Evolutionary conservation across 208 protist genomes (phyloP).

Genomic region (Acanthamoeba triangularis): DNA sequence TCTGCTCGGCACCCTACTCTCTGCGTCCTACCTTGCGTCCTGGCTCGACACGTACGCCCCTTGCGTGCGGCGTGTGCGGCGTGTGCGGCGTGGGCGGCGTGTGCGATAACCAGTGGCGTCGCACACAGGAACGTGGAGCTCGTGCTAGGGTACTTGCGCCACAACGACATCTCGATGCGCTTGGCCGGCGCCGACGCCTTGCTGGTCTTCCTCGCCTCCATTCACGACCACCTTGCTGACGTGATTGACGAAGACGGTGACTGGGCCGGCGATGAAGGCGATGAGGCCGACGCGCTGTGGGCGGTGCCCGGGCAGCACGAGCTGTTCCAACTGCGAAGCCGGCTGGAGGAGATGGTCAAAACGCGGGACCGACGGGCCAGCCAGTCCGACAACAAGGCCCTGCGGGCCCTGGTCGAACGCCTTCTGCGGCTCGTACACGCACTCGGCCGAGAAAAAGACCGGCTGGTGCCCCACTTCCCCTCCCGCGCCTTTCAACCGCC

Average conservation of each 20-base stretch:
- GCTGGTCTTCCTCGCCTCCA: neutral
- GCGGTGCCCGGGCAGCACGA: neutral
- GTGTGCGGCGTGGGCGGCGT: too few species aligned
- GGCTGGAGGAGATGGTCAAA: neutral
- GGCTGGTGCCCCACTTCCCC: neutral
- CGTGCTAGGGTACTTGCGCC: neutral
- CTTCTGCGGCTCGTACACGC: neutral
- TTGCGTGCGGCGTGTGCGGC: neutral
- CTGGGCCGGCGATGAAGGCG: too few species aligned
- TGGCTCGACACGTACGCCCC: neutral
- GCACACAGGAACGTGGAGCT: neutral
- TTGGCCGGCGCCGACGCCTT: neutral
- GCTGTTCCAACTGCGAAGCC: neutral
- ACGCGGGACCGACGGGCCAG: neutral
- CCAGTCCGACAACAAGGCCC: neutral
- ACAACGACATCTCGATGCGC: neutral
- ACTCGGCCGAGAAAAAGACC: neutral
- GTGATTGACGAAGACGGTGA: neutral
- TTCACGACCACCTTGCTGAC: neutral
- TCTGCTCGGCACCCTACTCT: neutral
- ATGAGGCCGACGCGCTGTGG: neutral
- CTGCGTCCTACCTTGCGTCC: neutral
- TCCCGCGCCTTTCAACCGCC: too few species aligned
- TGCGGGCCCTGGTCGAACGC: neutral
- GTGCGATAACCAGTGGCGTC: too few species aligned